phyloP scores from a whole-genome alignment of 495 filamentous ascomycete genomes.

The Penicillium riverlandense region DNA sequence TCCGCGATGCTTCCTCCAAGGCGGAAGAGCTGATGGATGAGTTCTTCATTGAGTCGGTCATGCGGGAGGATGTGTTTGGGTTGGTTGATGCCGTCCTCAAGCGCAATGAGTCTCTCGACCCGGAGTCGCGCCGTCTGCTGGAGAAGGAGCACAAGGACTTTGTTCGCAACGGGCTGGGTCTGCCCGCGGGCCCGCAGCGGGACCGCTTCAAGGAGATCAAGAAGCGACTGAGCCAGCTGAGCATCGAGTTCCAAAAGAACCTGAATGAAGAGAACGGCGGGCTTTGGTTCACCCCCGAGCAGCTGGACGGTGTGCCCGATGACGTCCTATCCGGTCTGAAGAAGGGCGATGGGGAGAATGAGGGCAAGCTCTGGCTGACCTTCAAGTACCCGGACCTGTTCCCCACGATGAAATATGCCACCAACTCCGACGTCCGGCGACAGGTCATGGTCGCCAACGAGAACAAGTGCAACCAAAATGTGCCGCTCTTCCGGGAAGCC shows the following conservation, averaged over 20 bases:
- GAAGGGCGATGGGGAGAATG: slow-evolving; percentile 64
- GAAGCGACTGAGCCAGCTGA: slow-evolving; percentile 57
- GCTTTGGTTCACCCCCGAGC: slow-evolving; percentile 54
- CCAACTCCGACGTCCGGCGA: slow-evolving; percentile 48
- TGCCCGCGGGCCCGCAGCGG: slow-evolving; percentile 53
- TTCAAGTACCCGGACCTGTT: slow-evolving; percentile 69
- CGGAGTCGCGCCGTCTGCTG: slow-evolving; percentile 54
- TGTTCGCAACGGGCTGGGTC: slow-evolving; percentile 54
- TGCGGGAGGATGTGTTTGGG: slow-evolving; percentile 62
- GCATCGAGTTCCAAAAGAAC: slow-evolving; percentile 62
- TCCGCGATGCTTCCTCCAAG: slow-evolving; percentile 65
- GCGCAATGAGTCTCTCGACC: slow-evolving; percentile 53
- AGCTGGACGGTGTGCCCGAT: slow-evolving; percentile 57
- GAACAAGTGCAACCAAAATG: slow-evolving; percentile 84
- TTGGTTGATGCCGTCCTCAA: slow-evolving; percentile 55
- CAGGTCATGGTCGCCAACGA: slow-evolving; percentile 55
- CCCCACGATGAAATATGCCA: slow-evolving; percentile 58
- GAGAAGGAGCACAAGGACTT: slow-evolving; percentile 65
- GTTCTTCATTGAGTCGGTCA: slow-evolving; percentile 56
- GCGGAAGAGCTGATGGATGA: slow-evolving; percentile 62
- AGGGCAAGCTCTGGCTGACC: slow-evolving; percentile 55
- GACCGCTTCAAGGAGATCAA: slow-evolving; percentile 69
- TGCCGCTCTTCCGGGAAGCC: slow-evolving; percentile 77
- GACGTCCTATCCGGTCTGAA: slow-evolving; percentile 57
- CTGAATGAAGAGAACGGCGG: slow-evolving; percentile 64